Evolutionary conservation across 306 rosid species (phyloP).

Genomic region (Coriaria nepalensis): DNA sequence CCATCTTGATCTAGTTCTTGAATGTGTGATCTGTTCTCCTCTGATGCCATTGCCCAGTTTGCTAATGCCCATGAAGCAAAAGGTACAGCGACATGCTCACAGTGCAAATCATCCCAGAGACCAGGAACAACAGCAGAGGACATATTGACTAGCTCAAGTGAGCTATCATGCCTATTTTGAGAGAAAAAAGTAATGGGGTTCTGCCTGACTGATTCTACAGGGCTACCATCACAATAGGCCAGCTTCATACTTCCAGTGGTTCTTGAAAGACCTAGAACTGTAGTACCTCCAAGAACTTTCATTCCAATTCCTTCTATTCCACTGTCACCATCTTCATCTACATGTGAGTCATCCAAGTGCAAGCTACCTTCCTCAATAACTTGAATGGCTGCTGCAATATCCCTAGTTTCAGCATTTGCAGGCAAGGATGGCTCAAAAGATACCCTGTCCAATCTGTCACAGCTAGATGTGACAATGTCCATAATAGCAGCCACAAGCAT

Average conservation of each 20-base stretch:
- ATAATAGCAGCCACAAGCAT: constrained; percentile 97
- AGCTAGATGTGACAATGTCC: constrained; percentile 86
- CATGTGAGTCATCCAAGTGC: constrained; percentile 58
- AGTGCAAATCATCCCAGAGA: constrained; percentile 95
- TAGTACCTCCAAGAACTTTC: constrained; percentile 72
- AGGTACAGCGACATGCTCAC: constrained; percentile 95
- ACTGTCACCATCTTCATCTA: constrained; percentile 38
- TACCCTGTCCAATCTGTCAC: constrained; percentile 43
- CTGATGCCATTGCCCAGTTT: constrained; percentile 79
- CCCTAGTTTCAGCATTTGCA: constrained; percentile 65
- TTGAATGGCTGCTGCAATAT: constrained; percentile 77
- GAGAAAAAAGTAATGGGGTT: constrained; percentile 18
- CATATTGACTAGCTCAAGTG: constrained; percentile 18
- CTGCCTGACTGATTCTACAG: constrained; percentile 18
- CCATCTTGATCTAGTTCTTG: constrained; percentile 87
- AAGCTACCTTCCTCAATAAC: constrained; percentile 86
- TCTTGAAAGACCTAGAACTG: constrained; percentile 69
- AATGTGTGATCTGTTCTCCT: constrained; percentile 53
- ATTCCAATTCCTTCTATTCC: constrained; percentile 77
- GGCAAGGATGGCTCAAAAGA: constrained; percentile 62
- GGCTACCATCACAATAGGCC: constrained; percentile 23
- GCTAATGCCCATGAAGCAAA: constrained; percentile 98
- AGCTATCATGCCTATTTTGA: constrained; percentile 33
- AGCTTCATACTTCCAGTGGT: constrained; percentile 25
- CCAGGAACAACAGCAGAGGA: constrained; percentile 79